Evolutionary conservation across 179 eudicot species (phyloP).

Genomic region (Beta lomatogona): DNA sequence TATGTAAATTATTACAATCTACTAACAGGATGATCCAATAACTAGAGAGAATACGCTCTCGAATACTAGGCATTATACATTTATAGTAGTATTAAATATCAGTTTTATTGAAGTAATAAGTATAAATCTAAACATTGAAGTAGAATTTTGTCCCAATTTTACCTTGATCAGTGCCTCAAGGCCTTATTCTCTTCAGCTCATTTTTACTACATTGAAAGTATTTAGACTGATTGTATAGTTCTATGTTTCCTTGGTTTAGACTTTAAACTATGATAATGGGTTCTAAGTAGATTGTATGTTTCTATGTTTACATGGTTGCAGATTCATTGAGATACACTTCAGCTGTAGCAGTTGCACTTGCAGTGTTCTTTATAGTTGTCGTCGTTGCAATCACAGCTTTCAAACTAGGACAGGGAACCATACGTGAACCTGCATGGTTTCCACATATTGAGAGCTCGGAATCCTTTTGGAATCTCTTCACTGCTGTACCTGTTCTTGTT

Average conservation of each 20-base stretch:
- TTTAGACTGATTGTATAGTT: too few species aligned
- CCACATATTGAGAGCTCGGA: conserved; percentile 21
- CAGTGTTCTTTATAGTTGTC: conserved; percentile 31
- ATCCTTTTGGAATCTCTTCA: conserved; percentile 35
- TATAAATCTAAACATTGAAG: too few species aligned
- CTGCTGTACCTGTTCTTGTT: conserved; percentile 39
- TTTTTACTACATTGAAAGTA: too few species aligned
- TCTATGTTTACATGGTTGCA: conserved; percentile 22
- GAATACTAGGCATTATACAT: neutral
- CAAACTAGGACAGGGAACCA: conserved; percentile 31
- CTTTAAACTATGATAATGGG: neutral
- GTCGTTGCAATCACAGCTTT: conserved; percentile 33
- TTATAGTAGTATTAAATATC: too few species aligned
- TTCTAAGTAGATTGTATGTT: neutral
- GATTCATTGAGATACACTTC: conserved; percentile 38
- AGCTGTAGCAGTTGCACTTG: conserved; percentile 34
- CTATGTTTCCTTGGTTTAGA: too few species aligned
- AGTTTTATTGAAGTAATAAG: too few species aligned
- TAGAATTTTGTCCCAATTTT: too few species aligned
- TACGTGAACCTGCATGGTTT: conserved; percentile 37
- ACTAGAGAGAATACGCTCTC: neutral
- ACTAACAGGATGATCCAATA: neutral
- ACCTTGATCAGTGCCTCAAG: too few species aligned
- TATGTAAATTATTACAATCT: too few species aligned
- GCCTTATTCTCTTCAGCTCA: too few species aligned